Percentiles rank a stretch among this genome's conserved stretches.
Evolutionary conservation across 2,329 filamentous ascomycete species (phyloP).

Genomic region (Arachnomyces sp.): DNA sequence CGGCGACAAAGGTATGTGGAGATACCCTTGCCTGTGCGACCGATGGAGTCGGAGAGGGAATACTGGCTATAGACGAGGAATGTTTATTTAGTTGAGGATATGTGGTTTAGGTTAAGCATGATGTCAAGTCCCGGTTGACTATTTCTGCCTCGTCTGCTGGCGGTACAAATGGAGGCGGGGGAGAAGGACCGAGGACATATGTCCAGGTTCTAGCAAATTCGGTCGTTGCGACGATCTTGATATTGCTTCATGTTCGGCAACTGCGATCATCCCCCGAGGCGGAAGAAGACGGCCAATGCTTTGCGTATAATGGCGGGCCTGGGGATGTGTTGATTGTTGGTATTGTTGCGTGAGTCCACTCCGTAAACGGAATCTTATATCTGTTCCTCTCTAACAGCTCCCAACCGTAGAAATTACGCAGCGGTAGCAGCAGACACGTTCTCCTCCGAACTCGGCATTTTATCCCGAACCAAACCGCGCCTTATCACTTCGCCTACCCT

Average conservation of each 20-base stretch:
- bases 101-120: conserved; percentile 70
- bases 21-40: conserved; percentile 3
- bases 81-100: too few relatives aligned
- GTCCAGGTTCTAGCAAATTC: conserved; percentile 90
- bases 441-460: conserved; percentile 87
- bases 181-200: conserved; percentile 75
- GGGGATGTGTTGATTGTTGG: conserved; percentile 34
- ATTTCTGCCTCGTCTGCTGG: conserved; percentile 63
- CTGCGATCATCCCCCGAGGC: conserved; percentile 19
- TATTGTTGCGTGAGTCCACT: conserved; percentile 30
- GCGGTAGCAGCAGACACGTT: conserved; percentile 90
- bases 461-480: conserved; percentile 66
- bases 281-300: conserved; percentile 27
- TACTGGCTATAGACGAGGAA: too few relatives aligned
- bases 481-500: conserved; percentile 75
- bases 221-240: conserved; percentile 62
- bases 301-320: conserved; percentile 24
- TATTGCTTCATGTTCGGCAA: conserved; percentile 44
- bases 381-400: background rate
- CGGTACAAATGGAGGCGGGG: conserved; percentile 22
- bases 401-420: conserved; percentile 61
- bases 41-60: too few relatives aligned
- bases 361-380: too few relatives aligned
- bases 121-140: conserved; percentile 75
- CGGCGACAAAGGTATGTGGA: conserved; percentile 65